phyloP scores from a whole-genome alignment of 768 basidiomycete species.

The Panaeolus papilionaceus region DNA sequence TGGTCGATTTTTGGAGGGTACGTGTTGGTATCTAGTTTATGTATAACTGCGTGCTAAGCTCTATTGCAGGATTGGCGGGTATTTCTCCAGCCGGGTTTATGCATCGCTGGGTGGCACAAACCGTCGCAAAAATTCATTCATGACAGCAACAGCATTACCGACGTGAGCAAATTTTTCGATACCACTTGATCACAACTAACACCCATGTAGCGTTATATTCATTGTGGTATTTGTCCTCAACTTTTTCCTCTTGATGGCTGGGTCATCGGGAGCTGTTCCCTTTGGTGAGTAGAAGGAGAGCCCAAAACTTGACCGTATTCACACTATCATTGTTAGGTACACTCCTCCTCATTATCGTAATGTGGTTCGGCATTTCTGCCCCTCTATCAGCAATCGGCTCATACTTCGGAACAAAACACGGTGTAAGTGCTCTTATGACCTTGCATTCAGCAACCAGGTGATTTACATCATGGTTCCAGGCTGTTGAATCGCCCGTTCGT shows the following conservation, averaged over 20 bases:
- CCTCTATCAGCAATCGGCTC: slow-evolving; percentile 88
- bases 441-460: not conserved
- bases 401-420: slow-evolving; percentile 86
- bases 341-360: slow-evolving; percentile 79
- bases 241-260: slow-evolving; percentile 82
- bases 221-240: slow-evolving; percentile 88
- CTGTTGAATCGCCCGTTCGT: slow-evolving; percentile 80
- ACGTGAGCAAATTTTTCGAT: slow-evolving; percentile 51
- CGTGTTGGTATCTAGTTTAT: slow-evolving; percentile 26
- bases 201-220: slow-evolving; percentile 71
- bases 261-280: slow-evolving; percentile 94
- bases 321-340: slow-evolving; percentile 55
- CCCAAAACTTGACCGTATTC: not conserved
- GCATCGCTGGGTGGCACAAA: slow-evolving; percentile 79
- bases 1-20: slow-evolving; percentile 94
- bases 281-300: slow-evolving; percentile 63
- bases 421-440: slow-evolving; percentile 54
- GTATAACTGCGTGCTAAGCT: slow-evolving; percentile 16
- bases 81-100: slow-evolving; percentile 85
- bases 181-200: not conserved
- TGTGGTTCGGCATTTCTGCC: slow-evolving; percentile 96
- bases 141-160: slow-evolving; percentile 89
- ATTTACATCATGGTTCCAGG: slow-evolving; percentile 44
- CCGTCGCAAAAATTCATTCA: slow-evolving; percentile 80
- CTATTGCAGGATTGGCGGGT: slow-evolving; percentile 77